Conservation (phyloP, 2,329 filamentous ascomycete species). For the Penicillium rolfsii region DNA sequence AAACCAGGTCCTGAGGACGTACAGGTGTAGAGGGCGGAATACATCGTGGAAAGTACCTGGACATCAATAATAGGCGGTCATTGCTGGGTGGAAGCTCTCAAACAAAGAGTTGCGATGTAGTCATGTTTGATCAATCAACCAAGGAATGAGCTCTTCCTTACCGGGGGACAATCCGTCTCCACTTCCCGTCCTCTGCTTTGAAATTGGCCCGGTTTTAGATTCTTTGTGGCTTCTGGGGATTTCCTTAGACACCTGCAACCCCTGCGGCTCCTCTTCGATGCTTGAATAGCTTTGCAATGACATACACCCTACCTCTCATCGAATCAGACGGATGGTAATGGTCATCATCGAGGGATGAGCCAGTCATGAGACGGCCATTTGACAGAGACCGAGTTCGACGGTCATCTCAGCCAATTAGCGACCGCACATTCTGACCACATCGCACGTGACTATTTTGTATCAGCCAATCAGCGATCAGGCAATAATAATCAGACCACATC, state of each 20-base stretch:
- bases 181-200: background rate
- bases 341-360: slow-evolving; percentile 14
- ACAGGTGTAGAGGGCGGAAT: background rate
- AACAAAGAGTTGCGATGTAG: background rate
- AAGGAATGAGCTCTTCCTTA: background rate
- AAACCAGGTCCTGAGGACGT: background rate
- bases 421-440: background rate
- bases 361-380: slow-evolving; percentile 12
- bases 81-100: background rate
- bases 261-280: background rate
- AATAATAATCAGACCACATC: slow-evolving; percentile 33
- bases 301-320: background rate
- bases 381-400: background rate
- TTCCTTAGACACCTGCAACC: background rate
- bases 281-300: background rate
- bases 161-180: background rate
- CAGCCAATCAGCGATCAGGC: slow-evolving; percentile 31
- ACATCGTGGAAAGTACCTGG: background rate
- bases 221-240: background rate
- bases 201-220: background rate
- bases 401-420: slow-evolving; percentile 20
- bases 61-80: background rate
- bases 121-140: background rate
- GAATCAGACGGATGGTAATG: slow-evolving; percentile 19
- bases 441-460: background rate